Base-by-base conservation (phyloP, 225 moss, liverwort and hornwort species). In the Pseudisothecium myosuroides region DNA sequence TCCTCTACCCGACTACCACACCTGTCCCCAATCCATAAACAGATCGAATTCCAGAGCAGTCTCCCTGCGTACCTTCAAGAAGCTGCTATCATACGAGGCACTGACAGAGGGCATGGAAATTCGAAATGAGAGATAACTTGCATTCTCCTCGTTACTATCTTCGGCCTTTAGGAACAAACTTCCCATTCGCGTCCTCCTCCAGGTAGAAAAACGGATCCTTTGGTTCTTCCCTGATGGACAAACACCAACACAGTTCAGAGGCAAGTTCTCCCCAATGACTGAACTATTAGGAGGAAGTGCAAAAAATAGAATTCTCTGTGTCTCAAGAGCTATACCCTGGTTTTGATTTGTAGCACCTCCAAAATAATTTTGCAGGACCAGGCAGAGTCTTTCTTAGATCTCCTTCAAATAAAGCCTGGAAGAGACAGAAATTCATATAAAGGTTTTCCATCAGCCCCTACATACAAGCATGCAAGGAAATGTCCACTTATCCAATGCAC, bases 361-460 rank as follows among this genome's bases (percentile, higher is more conserved):
- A 96, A 75, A 96, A 95, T n/a, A 98, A 87, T 91, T 94, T 95
- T 21, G 92, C 93, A 64, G 97, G 96, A 83, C 96, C 96, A 76
- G 96, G 96, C 77, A 98, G 64, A 76, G 89, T 97, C 75, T 93
- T 96, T 76, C 96, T 91, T 80, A 75, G 90, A 91, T 96, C 90
- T 78, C 97, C 96, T 94, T 98, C 98, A 92, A 97, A 98, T 58
- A 98, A 90, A 39, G 98, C 96, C 97, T 98, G 96, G 50, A 56
- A 89, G 26, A 73, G 29, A 74, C 59, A 87, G 45, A 32, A 61
- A 50, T 62, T 12, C 37, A 49, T 39, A 21, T 21, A 55, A 17
- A 22, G 28, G 31, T n/a, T 85, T 54, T 32, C n/a, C 69, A 73
- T 47, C 56, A 52, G 43, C 7, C 43, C 64, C 88, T 76, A 56